Base-by-base conservation (phyloP, 441 rosid species). In the Populus hybrid region DNA sequence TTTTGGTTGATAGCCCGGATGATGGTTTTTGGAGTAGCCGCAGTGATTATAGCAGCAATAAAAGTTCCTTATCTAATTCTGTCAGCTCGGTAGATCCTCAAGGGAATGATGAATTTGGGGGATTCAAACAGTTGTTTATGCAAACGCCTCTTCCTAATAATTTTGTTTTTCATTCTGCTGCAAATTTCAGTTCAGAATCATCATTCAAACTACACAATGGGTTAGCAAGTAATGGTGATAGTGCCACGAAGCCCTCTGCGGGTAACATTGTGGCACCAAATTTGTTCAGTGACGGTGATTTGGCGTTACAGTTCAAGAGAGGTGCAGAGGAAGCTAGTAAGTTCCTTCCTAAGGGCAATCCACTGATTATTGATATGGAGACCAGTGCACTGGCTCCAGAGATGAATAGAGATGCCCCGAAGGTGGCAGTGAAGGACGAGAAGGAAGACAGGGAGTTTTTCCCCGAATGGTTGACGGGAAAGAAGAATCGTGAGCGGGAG, bases 311-410 rank as follows among this genome's bases (percentile, higher is more conserved):
- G 83, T 93, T 93, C 79, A 86, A 87, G 73, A 92, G 75, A 86
- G 97, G 99, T 2, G 75, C 88, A 40, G 97, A 92, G 82, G 98
- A 95, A 89, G 97, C 99, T 73, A 90, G 82, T 76, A 92, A 86
- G 89, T 93, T 93, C 85, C 93, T 95, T 80, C 98, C 98, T 3
- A 95, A 87, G 78, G 80, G 74, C 40, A 86, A 82, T 73, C 89
- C 82, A 54, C 80, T 93, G 83, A 71, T 83, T 70, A 50, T 85
- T 65, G 85, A 87, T 80, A 80, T 83, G 61, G 88, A 83, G 61
- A 71, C 77, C 10, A 69, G 76, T 68, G 69, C 0, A 3, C 81
- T 57, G 1, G 64, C 77, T 50, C 80, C 81, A 0, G 78, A 82
- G 61, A 72, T 69, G 80, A 83, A 83, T 85, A 87, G 76, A 67